Evolutionary conservation across 2,329 filamentous ascomycete genomes (phyloP).

Genomic region (Epichloe sylvatica): DNA sequence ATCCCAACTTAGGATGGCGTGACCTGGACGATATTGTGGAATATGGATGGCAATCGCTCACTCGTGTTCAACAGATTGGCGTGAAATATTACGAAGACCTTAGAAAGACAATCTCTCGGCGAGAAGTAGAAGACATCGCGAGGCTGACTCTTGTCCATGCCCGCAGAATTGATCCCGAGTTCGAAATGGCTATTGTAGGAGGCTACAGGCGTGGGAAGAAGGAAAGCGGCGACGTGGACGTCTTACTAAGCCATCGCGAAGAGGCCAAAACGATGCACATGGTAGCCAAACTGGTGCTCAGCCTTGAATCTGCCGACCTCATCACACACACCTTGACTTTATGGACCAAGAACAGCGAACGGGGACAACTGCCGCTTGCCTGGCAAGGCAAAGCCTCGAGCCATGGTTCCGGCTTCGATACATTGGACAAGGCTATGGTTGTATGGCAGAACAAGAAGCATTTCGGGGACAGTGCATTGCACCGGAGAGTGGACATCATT

Average conservation of each 20-base stretch:
- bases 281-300: constrained; percentile 55
- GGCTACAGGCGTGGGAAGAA: constrained; percentile 70
- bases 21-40: constrained; percentile 80
- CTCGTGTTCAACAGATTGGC: constrained; percentile 79
- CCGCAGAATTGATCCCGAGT: constrained; percentile 41
- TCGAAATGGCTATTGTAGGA: constrained; percentile 53
- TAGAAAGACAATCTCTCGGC: constrained; percentile 51
- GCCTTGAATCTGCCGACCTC: constrained; percentile 52
- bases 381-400: constrained; percentile 32
- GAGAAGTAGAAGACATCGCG: constrained; percentile 60
- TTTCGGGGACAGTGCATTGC: constrained; percentile 25
- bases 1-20: constrained; percentile 45
- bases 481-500: constrained; percentile 85
- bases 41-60: constrained; percentile 61
- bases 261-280: constrained; percentile 53
- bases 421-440: constrained; percentile 78
- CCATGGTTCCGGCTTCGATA: constrained; percentile 58
- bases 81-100: constrained; percentile 91
- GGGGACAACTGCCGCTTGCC: constrained; percentile 48
- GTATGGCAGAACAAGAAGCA: constrained; percentile 55
- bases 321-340: constrained; percentile 73
- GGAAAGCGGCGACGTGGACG: constrained; percentile 67
- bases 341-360: constrained; percentile 54
- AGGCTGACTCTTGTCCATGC: constrained; percentile 52
- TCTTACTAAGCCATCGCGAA: constrained; percentile 69